Evolutionary conservation across 495 filamentous ascomycete species (phyloP).

Genomic region (Aspergillus biplanus): DNA sequence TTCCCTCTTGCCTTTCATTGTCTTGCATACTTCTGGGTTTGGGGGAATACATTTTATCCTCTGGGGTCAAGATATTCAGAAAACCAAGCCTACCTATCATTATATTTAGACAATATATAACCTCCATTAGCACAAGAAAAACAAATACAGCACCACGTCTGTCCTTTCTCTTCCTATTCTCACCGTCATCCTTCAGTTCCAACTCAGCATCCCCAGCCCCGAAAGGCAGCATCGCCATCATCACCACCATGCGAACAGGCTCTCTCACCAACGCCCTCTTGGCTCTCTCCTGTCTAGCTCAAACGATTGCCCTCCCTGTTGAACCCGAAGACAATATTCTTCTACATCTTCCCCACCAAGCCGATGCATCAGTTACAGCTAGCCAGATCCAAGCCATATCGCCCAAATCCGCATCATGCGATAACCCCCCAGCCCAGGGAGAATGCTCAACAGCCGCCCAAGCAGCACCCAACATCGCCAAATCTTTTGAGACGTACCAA

Average conservation of each 20-base stretch:
- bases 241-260: background rate
- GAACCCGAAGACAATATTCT: background rate
- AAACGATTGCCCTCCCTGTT: slow-evolving; percentile 9
- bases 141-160: no score
- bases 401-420: slow-evolving; percentile 35
- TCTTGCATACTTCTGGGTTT: no score
- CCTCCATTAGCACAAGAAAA: no score
- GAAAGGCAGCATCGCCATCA: background rate
- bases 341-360: background rate
- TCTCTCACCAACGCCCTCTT: background rate
- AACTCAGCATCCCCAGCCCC: no score
- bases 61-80: no score
- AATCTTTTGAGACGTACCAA: slow-evolving; percentile 59
- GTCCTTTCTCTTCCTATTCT: no score
- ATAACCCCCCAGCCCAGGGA: slow-evolving; percentile 28
- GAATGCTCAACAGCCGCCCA: slow-evolving; percentile 71
- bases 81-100: no score
- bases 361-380: slow-evolving; percentile 35
- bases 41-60: no score
- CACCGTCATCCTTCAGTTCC: no score
- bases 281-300: background rate
- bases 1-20: background rate
- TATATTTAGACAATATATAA: no score
- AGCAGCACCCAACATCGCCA: slow-evolving; percentile 59
- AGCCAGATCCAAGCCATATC: slow-evolving; percentile 54